phyloP scores from a whole-genome alignment of 176 grass and related monocot species.

The Tuctoria greenei region DNA sequence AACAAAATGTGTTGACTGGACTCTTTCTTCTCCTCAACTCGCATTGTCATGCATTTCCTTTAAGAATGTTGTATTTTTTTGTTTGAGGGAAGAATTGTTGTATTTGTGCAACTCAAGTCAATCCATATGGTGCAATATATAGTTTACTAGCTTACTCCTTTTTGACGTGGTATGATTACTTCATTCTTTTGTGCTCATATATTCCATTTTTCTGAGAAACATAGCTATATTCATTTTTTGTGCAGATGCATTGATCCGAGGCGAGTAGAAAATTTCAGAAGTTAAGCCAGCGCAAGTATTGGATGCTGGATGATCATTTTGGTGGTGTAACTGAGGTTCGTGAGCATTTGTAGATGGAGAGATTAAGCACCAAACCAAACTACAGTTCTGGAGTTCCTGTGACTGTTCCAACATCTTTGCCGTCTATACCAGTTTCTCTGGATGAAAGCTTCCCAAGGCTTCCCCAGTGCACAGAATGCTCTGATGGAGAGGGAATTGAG shows the following conservation, averaged over 20 bases:
- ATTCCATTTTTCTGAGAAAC: neutral
- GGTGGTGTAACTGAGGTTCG: conserved; percentile 2
- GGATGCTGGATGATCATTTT: conserved; percentile 2
- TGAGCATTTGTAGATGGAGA: conserved; percentile 44
- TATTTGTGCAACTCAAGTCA: neutral
- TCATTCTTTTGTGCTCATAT: neutral
- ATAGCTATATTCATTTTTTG: neutral
- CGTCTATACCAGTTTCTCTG: conserved; percentile 34
- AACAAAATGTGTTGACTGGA: neutral
- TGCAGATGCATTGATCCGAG: conserved; percentile 34
- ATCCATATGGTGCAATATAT: neutral
- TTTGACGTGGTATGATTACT: neutral
- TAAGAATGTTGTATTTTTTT: neutral
- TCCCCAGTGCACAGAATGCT: conserved; percentile 35
- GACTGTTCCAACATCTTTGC: conserved; percentile 47
- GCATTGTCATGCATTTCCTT: neutral
- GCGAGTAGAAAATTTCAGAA: neutral
- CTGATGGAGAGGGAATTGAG: conserved; percentile 48
- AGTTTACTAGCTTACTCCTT: conserved; percentile 11
- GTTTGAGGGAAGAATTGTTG: too few relatives aligned
- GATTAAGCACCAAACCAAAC: conserved; percentile 37
- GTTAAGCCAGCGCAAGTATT: neutral
- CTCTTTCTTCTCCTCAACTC: neutral
- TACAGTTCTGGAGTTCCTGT: conserved; percentile 45
- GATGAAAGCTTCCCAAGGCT: conserved; percentile 53